Conservation (phyloP, 2,329 filamentous ascomycete species). For the Penicillium sclerotiorum region DNA sequence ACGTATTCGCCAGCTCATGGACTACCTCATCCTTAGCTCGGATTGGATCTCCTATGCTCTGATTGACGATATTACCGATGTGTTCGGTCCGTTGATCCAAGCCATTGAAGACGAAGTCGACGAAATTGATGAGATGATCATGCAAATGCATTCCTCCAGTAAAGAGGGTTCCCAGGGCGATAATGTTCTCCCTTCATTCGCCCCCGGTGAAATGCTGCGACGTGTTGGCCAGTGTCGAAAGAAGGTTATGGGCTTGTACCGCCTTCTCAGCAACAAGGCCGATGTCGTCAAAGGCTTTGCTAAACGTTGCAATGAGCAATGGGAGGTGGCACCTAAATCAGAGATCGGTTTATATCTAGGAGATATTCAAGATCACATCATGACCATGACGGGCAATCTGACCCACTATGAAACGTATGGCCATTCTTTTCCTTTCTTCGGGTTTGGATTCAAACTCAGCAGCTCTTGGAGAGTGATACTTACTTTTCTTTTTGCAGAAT, state of each 20-base stretch:
- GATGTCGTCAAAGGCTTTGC: slow-evolving; percentile 99
- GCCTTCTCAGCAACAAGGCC: slow-evolving; percentile 92
- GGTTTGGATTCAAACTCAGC: not conserved
- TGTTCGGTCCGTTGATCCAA: slow-evolving; percentile 89
- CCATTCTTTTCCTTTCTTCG: not conserved
- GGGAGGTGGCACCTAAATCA: slow-evolving; percentile 90
- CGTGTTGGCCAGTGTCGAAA: slow-evolving; percentile 93
- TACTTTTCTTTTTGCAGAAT: slow-evolving; percentile 59
- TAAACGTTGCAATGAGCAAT: slow-evolving; percentile 96
- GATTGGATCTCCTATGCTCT: slow-evolving; percentile 99
- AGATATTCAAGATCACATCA: slow-evolving; percentile 98
- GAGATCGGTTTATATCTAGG: slow-evolving; percentile 98
- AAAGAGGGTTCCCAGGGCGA: slow-evolving; percentile 39
- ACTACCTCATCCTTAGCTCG: slow-evolving; percentile 88
- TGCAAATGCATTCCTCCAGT: slow-evolving; percentile 71
- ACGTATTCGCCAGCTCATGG: slow-evolving; percentile 87
- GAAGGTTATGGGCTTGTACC: slow-evolving; percentile 94
- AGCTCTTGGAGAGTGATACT: not conserved
- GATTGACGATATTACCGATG: slow-evolving; percentile 97
- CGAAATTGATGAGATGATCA: slow-evolving; percentile 89
- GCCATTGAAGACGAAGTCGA: slow-evolving; percentile 95
- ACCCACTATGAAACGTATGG: slow-evolving; percentile 93
- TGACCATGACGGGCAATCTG: slow-evolving; percentile 97
- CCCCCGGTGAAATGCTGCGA: slow-evolving; percentile 78
- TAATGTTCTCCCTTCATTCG: slow-evolving; percentile 46